Evolutionary conservation across 257 asterid genomes (phyloP).

Genomic region (Ocimum tenuiflorum): DNA sequence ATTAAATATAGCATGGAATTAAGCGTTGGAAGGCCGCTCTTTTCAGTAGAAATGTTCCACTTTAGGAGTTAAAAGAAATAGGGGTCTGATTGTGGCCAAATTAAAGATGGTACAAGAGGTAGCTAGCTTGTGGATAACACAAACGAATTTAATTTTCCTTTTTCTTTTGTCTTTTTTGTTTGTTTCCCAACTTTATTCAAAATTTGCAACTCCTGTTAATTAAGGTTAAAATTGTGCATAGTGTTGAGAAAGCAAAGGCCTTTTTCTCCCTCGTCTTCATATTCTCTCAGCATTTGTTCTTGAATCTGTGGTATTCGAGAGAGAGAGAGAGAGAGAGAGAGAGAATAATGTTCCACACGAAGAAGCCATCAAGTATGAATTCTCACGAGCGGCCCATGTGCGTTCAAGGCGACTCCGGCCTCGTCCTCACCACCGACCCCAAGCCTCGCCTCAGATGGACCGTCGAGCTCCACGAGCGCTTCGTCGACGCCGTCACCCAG

Average conservation of each 20-base stretch:
- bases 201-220: not conserved
- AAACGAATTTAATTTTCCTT: not conserved
- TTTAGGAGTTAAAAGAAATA: conserved; percentile 14
- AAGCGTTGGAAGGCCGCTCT: not conserved
- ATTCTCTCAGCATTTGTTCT: conserved; percentile 35
- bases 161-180: not conserved
- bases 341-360: conserved; percentile 45
- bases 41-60: conserved; percentile 10
- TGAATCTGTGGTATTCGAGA: conserved; percentile 16
- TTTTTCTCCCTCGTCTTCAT: conserved; percentile 18
- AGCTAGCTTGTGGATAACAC: conserved; percentile 23
- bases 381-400: conserved; percentile 44
- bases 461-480: conserved; percentile 85
- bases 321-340: conserved; percentile 18
- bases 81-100: conserved; percentile 2
- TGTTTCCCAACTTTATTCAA: not conserved
- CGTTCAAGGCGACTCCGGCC: conserved; percentile 67
- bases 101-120: not conserved
- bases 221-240: conserved; percentile 12
- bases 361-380: conserved; percentile 44
- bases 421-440: conserved; percentile 88
- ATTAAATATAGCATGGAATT: not conserved
- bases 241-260: conserved; percentile 17
- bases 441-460: conserved; percentile 96
- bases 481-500: conserved; percentile 85